These are phyloP conservation scores for Spathaspora passalidarum DNA, from an alignment of 805 yeast species.

Conservation along the genomic window DNA sequence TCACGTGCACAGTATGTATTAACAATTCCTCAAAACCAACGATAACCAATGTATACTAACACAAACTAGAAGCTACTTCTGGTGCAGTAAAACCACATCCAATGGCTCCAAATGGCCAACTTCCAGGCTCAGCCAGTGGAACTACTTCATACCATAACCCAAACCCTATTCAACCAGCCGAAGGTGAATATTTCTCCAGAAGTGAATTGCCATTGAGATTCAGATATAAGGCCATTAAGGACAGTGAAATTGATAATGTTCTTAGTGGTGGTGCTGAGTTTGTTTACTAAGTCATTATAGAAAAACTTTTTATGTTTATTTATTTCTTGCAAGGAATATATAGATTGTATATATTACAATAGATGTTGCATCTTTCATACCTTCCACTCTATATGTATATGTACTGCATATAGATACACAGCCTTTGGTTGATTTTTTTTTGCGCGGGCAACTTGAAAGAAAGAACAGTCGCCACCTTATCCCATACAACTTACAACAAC, in stretches of 20 bases:
- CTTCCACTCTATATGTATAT: not conserved
- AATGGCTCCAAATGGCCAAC: constrained; percentile 41
- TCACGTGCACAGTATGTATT: constrained; percentile 48
- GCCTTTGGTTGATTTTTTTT: not conserved
- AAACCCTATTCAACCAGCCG: constrained; percentile 39
- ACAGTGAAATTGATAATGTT: constrained; percentile 70
- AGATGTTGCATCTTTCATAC: not conserved
- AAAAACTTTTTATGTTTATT: not conserved
- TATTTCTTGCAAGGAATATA: not conserved
- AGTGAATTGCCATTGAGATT: constrained; percentile 70
- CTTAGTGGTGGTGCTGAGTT: constrained; percentile 80
- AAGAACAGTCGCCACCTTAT: not conserved
- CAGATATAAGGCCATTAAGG: constrained; percentile 62
- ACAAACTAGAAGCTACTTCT: constrained; percentile 7
- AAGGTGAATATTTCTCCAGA: constrained; percentile 50
- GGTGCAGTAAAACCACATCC: constrained; percentile 31
- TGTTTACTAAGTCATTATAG: constrained; percentile 31
- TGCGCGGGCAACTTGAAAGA: not conserved
- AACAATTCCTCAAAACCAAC: not conserved
- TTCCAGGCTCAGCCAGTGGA: constrained; percentile 28
- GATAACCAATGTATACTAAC: constrained; percentile 5
- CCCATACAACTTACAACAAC: too few relatives aligned
- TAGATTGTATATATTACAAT: not conserved
- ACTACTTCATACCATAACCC: constrained; percentile 15
- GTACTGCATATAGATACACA: not conserved